phyloP scores from a whole-genome alignment of 495 filamentous ascomycete genomes.

The Lineolata rhizophorae region DNA sequence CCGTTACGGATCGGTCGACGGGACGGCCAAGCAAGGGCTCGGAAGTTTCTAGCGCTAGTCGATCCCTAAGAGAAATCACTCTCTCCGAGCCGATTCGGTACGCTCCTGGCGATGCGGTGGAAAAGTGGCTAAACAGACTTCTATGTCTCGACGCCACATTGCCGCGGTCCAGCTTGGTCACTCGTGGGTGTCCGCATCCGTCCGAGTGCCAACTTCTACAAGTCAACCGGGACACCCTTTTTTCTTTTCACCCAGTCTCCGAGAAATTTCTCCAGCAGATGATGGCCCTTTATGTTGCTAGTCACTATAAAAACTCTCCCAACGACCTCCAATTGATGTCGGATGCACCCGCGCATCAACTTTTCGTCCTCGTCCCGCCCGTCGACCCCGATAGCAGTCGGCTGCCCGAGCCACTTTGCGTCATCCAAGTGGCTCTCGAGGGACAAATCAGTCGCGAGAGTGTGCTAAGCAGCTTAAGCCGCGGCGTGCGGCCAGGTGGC shows the following conservation, averaged over 20 bases:
- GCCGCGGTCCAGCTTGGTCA: slow-evolving; percentile 49
- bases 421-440: slow-evolving; percentile 88
- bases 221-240: slow-evolving; percentile 92
- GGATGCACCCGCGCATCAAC: slow-evolving; percentile 90
- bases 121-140: slow-evolving; percentile 89
- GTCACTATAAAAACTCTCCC: slow-evolving; percentile 95
- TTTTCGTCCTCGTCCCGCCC: slow-evolving; percentile 84
- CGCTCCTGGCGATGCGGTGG: slow-evolving; percentile 70
- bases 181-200: slow-evolving; percentile 71
- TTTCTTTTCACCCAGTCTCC: slow-evolving; percentile 92
- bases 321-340: slow-evolving; percentile 96
- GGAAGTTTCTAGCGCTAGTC: slow-evolving; percentile 19
- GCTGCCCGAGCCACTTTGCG: slow-evolving; percentile 81
- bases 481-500: slow-evolving; percentile 76
- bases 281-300: slow-evolving; percentile 95
- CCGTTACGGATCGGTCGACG: slow-evolving; percentile 49
- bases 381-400: slow-evolving; percentile 53
- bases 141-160: slow-evolving; percentile 85
- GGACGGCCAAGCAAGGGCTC: slow-evolving; percentile 42
- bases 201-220: slow-evolving; percentile 74
- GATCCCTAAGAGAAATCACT: slow-evolving; percentile 81
- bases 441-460: slow-evolving; percentile 85
- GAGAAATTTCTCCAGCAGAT: slow-evolving; percentile 95
- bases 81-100: slow-evolving; percentile 90
- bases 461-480: slow-evolving; percentile 68